These are phyloP conservation scores for Neurospora sp. DNA, from an alignment of 495 filamentous ascomycete species.

Conservation along the genomic window DNA sequence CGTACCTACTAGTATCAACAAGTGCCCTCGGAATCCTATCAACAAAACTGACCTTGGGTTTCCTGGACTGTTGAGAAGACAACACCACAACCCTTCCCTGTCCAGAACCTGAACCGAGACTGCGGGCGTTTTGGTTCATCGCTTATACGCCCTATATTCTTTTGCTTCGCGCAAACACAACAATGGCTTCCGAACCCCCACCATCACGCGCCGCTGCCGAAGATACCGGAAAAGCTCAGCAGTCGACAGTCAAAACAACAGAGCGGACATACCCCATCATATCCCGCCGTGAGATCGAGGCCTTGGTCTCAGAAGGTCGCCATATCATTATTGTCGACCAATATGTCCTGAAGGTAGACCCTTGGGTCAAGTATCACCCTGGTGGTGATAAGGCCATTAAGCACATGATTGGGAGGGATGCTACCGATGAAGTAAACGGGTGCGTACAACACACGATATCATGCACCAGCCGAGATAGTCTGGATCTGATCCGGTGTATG, in stretches of 20 bases:
- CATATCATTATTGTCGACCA: conserved; percentile 71
- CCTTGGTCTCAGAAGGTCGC: conserved; percentile 76
- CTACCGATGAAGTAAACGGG: conserved; percentile 89
- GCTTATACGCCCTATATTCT: background rate
- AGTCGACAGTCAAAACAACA: conserved; percentile 20
- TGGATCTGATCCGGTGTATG: background rate
- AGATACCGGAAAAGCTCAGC: background rate
- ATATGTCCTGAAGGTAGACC: conserved; percentile 76
- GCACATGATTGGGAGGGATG: conserved; percentile 96
- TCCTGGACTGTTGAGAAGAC: background rate
- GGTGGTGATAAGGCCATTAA: conserved; percentile 86
- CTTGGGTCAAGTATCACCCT: conserved; percentile 82
- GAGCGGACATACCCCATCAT: conserved; percentile 32
- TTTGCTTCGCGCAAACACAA: background rate
- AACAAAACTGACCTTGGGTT: background rate
- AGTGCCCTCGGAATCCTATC: background rate
- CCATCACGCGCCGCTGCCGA: background rate
- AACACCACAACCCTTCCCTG: background rate
- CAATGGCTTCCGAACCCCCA: background rate
- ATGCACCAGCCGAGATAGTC: background rate
- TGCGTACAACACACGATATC: conserved; percentile 38
- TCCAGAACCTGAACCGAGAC: background rate
- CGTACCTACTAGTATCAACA: background rate
- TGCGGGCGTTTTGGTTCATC: background rate
- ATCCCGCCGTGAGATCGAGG: conserved; percentile 72